Conservation (phyloP, 2,329 filamentous ascomycete species). For the Bipolaris gigantea region DNA sequence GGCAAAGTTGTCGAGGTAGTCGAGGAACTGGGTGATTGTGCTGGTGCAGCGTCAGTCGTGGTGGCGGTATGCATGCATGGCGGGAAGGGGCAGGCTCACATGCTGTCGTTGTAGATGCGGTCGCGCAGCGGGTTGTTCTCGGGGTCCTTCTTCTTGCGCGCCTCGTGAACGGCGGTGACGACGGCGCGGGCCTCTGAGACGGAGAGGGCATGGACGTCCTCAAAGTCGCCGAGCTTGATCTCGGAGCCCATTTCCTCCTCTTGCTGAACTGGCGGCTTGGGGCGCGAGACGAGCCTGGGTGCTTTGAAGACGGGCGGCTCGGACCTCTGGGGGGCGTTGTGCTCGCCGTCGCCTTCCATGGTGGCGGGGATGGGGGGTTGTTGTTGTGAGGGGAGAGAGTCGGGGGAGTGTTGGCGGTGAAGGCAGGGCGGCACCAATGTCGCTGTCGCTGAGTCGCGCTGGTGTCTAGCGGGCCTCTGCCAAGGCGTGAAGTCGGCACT, state of each 20-base stretch:
- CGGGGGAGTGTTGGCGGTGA: background rate
- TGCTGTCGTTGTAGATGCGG: slow-evolving; percentile 65
- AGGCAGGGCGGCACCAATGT: too few species aligned
- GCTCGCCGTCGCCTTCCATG: slow-evolving; percentile 40
- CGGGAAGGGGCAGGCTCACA: slow-evolving; percentile 34
- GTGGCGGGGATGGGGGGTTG: background rate
- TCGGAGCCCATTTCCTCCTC: slow-evolving; percentile 85
- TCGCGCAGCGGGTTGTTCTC: slow-evolving; percentile 72
- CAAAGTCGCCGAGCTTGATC: slow-evolving; percentile 90
- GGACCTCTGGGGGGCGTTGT: slow-evolving; percentile 18
- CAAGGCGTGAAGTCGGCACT: slow-evolving; percentile 4
- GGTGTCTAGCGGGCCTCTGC: background rate
- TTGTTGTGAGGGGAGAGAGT: background rate
- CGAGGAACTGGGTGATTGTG: slow-evolving; percentile 82
- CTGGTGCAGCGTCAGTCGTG: slow-evolving; percentile 44
- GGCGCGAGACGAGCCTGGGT: slow-evolving; percentile 42
- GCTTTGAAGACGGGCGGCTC: slow-evolving; percentile 34
- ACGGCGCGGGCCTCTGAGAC: slow-evolving; percentile 90
- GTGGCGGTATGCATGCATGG: slow-evolving; percentile 7
- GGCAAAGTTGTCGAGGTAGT: slow-evolving; percentile 92
- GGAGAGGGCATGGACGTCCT: slow-evolving; percentile 86
- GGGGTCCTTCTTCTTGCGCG: slow-evolving; percentile 70
- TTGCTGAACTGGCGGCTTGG: slow-evolving; percentile 67
- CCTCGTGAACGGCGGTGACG: slow-evolving; percentile 83
- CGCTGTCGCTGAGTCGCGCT: too few species aligned